phyloP scores from a whole-genome alignment of 129 eudicot genomes.

The Flaveria bidentis region DNA sequence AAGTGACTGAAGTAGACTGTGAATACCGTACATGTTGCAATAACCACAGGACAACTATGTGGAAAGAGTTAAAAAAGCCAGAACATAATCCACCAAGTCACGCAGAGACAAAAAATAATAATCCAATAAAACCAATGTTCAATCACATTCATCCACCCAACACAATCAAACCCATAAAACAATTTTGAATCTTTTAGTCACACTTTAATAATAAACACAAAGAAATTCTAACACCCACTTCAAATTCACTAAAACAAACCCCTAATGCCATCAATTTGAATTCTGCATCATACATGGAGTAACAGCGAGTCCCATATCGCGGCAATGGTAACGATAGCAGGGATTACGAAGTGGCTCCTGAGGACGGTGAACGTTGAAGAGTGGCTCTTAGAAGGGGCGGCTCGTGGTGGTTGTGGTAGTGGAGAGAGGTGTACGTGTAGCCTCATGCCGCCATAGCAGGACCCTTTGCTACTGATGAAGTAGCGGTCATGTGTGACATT shows the following conservation, averaged over 20 bases:
- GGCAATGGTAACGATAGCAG: slow-evolving; percentile 59
- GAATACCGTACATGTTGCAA: no score
- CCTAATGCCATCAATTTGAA: not conserved
- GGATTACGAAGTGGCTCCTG: slow-evolving; percentile 55
- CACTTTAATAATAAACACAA: slow-evolving; percentile 21
- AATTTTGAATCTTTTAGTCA: slow-evolving; percentile 18
- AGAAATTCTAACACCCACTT: slow-evolving; percentile 26
- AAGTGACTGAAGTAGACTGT: no score
- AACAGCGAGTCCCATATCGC: slow-evolving; percentile 74
- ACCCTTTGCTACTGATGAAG: slow-evolving; percentile 82
- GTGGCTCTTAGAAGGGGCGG: slow-evolving; percentile 43
- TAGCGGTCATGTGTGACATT: slow-evolving; percentile 67
- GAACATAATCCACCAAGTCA: not conserved
- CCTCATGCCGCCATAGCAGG: slow-evolving; percentile 87
- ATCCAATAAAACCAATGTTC: not conserved
- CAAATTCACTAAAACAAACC: not conserved
- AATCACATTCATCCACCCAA: slow-evolving; percentile 24
- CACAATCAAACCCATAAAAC: slow-evolving; percentile 23
- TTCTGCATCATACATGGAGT: slow-evolving; percentile 38
- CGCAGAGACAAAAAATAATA: not conserved
- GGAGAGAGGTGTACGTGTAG: slow-evolving; percentile 51
- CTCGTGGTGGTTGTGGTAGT: slow-evolving; percentile 65
- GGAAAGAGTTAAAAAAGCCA: no score
- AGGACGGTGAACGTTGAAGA: slow-evolving; percentile 37
- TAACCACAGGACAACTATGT: no score